Evolutionary conservation across 2,329 filamentous ascomycete species (phyloP).

Genomic region (Septoria petroselini): DNA sequence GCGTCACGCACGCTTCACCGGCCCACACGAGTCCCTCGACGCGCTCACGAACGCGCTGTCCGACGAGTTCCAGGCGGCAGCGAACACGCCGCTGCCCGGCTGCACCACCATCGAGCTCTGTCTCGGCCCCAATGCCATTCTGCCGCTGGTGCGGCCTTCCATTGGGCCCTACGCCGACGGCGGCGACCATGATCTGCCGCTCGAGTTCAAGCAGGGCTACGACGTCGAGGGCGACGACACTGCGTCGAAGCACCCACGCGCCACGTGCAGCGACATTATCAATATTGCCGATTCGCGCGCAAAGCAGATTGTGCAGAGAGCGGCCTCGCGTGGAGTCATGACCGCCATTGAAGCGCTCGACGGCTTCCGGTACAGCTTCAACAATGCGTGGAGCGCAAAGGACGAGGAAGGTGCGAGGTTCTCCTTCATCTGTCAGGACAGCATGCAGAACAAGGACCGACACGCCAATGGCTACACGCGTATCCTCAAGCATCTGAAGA

Average conservation of each 20-base stretch:
- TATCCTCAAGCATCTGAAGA: constrained; percentile 31
- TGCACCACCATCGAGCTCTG: constrained; percentile 30
- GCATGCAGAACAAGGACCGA: constrained; percentile 51
- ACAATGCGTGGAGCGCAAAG: constrained; percentile 49
- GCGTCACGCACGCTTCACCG: constrained; percentile 17
- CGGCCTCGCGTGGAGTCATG: constrained; percentile 47
- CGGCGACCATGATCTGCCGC: constrained; percentile 32
- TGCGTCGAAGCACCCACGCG: constrained; percentile 21
- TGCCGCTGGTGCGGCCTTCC: constrained; percentile 30
- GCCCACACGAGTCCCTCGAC: constrained; percentile 25
- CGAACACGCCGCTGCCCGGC: constrained; percentile 19
- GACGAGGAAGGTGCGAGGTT: constrained; percentile 48
- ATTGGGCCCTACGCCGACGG: constrained; percentile 34
- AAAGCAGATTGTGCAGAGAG: constrained; percentile 46
- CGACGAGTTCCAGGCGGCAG: constrained; percentile 21
- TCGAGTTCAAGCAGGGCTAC: constrained; percentile 29
- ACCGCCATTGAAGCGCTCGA: constrained; percentile 46
- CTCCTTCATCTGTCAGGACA: constrained; percentile 52
- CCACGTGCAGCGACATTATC: constrained; percentile 28
- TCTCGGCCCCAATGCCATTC: constrained; percentile 23
- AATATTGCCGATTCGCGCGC: constrained; percentile 38
- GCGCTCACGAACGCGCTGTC: constrained; percentile 26
- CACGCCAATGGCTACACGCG: constrained; percentile 43
- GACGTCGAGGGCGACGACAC: constrained; percentile 19
- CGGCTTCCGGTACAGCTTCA: constrained; percentile 50